Base-by-base conservation (phyloP, 495 filamentous ascomycete genomes). In the Penicillium atrosanguineum region DNA sequence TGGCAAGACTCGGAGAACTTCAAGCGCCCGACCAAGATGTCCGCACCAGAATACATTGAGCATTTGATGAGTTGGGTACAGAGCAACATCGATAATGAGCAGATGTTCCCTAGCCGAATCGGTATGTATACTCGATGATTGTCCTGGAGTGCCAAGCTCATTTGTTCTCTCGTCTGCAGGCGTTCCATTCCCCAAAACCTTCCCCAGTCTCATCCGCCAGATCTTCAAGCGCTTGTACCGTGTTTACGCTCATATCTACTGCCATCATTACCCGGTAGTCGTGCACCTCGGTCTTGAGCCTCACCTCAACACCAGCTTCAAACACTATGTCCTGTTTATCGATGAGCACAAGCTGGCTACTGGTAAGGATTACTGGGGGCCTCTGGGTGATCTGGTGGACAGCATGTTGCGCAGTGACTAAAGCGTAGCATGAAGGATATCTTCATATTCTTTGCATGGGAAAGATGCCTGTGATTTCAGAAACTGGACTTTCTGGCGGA, bases 241-340 rank as follows among this genome's bases (percentile, higher is more conserved):
- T 52, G 93, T 98, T 46, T 98, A 98, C 72, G 94, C 94, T 36
- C 94, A 98, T 71, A 96, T 98, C 62, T 98, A 98, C 81, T 98
- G 94, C 80, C 94, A 98, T 70, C 94, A 98, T 75, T 98, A 98
- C 72, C 91, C 91, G 15, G 94, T 98, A 41, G 87, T 98, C 46
- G 87, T 95, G 28, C 91, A 96, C 59, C 83, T 98, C 25, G 94
- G 94, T 26, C 81, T 98, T 50, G 94, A 98, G 73, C 91, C 94
- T 31, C 94, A 98, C 73, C 83, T 98, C 61, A 98, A 98, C 74
- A 98, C 94, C 43, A 94, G 89, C 76, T 98, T 98, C 83, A 98
- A 98, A 80, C 94, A 98, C 69, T 98, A 97, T 65, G 94, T 96
- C 48, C 80, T 97, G 41, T 97, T 97, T 75, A 90, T 97, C 58